Conservation (phyloP, 2,329 filamentous ascomycete species). For the Plenodomus biglobosus region DNA sequence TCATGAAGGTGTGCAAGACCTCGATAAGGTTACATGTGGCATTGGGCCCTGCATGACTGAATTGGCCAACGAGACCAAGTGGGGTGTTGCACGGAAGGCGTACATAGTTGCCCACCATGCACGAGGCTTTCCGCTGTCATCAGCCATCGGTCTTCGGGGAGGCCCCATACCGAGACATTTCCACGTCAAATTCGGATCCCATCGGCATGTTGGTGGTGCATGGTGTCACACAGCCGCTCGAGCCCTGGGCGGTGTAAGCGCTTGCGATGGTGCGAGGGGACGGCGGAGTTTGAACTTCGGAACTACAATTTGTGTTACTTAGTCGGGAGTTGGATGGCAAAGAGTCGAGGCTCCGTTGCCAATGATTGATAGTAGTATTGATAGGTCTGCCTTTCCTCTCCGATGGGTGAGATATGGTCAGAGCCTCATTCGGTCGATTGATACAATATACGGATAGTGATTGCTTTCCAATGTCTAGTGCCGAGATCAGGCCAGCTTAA, state of each 20-base stretch:
- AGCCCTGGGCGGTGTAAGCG: not conserved
- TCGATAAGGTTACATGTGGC: not conserved
- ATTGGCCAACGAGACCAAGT: not conserved
- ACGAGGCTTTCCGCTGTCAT: not conserved
- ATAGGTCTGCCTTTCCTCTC: too few species aligned
- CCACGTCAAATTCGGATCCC: not conserved
- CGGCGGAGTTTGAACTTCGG: not conserved
- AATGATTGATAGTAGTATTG: too few species aligned
- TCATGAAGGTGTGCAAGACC: not conserved
- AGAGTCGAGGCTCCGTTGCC: not conserved
- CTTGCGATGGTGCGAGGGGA: not conserved
- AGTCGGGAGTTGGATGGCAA: not conserved
- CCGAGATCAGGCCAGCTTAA: too few species aligned
- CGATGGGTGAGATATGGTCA: too few species aligned
- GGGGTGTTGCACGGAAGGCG: too few species aligned
- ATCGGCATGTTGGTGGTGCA: conserved; percentile 2
- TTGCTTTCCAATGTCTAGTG: too few species aligned
- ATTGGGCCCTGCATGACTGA: not conserved
- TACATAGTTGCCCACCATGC: not conserved
- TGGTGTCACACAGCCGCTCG: not conserved
- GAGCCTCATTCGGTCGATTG: too few species aligned
- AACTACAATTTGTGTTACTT: not conserved
- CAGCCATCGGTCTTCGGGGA: not conserved
- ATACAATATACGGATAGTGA: too few species aligned
- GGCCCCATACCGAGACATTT: not conserved